Percentiles rank a stretch among this genome's conserved stretches.
phyloP scores from a whole-genome alignment of 257 asterid species.

The Capsicum pubescens region DNA sequence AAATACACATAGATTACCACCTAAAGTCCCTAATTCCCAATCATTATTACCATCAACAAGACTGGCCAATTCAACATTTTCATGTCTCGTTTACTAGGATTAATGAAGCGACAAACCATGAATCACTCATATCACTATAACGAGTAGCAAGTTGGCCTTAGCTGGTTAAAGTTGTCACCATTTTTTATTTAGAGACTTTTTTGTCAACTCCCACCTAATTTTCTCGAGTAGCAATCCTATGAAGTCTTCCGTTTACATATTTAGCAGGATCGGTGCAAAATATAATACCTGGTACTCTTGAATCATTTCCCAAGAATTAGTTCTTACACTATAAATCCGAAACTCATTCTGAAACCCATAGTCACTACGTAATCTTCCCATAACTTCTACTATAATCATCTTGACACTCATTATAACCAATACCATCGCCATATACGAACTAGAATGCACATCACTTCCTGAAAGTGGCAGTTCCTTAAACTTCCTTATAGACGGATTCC shows the following conservation, averaged over 20 bases:
- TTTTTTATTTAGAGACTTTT: too few relatives aligned
- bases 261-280: not conserved
- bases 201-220: too few relatives aligned
- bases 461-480: not conserved
- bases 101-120: not conserved
- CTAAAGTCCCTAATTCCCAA: too few relatives aligned
- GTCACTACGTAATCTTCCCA: not conserved
- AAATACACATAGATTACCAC: not conserved
- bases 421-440: not conserved
- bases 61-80: not conserved
- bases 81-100: not conserved
- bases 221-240: not conserved
- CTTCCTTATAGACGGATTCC: conserved; percentile 2
- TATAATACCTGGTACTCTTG: not conserved
- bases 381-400: not conserved
- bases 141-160: not conserved
- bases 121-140: not conserved
- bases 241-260: not conserved
- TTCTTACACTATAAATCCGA: not conserved
- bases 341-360: not conserved
- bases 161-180: too few relatives aligned
- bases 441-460: not conserved
- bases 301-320: not conserved
- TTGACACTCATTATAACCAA: conserved; percentile 13
- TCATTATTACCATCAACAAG: too few relatives aligned